Conservation (phyloP, 768 basidiomycete genomes). For the Tephrocybe sp. region DNA sequence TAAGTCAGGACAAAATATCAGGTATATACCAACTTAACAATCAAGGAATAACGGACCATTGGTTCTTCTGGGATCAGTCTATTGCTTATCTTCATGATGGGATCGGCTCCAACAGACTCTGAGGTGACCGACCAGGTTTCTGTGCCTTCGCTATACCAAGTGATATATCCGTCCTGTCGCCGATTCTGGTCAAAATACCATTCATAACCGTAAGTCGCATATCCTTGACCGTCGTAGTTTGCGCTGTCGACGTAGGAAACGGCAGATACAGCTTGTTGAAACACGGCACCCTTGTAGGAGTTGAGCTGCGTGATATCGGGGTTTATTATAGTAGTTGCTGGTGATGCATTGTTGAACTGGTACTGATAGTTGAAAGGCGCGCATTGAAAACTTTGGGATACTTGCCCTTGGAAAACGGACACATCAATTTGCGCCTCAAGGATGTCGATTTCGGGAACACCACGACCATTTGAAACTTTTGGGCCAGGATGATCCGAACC, state of each 20-base stretch:
- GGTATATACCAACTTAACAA: too few relatives aligned
- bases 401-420: constrained; percentile 49
- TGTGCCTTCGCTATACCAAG: constrained; percentile 71
- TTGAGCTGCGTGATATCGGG: constrained; percentile 53
- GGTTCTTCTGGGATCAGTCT: constrained; percentile 89
- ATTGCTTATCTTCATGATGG: constrained; percentile 50
- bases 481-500: constrained; percentile 90
- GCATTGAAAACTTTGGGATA: constrained; percentile 78
- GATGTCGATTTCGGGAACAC: constrained; percentile 92
- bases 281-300: constrained; percentile 64
- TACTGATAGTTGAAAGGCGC: constrained; percentile 79
- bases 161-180: constrained; percentile 71
- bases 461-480: constrained; percentile 58
- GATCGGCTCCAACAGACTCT: constrained; percentile 65
- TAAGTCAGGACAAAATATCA: too few relatives aligned
- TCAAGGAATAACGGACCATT: constrained; percentile 59
- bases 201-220: constrained; percentile 71
- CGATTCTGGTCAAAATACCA: constrained; percentile 73
- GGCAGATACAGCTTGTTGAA: constrained; percentile 75
- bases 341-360: constrained; percentile 50
- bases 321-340: constrained; percentile 55
- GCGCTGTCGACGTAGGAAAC: constrained; percentile 51
- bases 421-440: constrained; percentile 78
- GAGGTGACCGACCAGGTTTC: constrained; percentile 73
- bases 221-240: constrained; percentile 55